Evolutionary conservation across 208 protist species (phyloP).

Genomic region (Angomonas deanei): DNA sequence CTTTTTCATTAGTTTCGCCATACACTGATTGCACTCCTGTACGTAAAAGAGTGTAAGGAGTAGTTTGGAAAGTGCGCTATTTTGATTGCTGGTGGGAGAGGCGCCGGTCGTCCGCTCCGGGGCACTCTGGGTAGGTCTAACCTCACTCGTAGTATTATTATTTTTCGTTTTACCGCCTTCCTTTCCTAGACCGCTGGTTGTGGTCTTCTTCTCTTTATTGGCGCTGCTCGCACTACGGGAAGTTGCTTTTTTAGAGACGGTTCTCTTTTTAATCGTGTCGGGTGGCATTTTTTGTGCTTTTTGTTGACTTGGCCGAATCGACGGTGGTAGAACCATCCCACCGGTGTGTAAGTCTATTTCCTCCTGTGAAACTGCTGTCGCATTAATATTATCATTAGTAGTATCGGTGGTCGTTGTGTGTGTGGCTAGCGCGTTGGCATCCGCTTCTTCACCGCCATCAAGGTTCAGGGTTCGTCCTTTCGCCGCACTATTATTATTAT

Average conservation of each 20-base stretch:
- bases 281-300: not conserved
- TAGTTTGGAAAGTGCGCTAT: not conserved
- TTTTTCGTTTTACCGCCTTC: not conserved
- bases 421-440: not conserved
- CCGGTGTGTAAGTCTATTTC: not conserved
- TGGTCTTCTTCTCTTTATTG: not conserved
- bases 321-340: slow-evolving; percentile 1
- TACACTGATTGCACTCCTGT: not conserved
- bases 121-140: not conserved
- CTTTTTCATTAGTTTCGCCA: not conserved
- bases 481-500: not conserved
- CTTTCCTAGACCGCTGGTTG: not conserved
- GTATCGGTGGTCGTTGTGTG: too few relatives aligned
- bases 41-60: not conserved
- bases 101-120: not conserved
- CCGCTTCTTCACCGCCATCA: not conserved
- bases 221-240: not conserved
- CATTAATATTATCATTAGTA: too few relatives aligned
- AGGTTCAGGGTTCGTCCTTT: not conserved
- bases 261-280: not conserved
- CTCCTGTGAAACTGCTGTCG: too few relatives aligned
- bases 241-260: not conserved
- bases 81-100: not conserved
- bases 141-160: not conserved
- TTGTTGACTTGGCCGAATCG: slow-evolving; percentile 4